phyloP scores from a whole-genome alignment of 257 asterid species.

The Nicotiana knightiana region DNA sequence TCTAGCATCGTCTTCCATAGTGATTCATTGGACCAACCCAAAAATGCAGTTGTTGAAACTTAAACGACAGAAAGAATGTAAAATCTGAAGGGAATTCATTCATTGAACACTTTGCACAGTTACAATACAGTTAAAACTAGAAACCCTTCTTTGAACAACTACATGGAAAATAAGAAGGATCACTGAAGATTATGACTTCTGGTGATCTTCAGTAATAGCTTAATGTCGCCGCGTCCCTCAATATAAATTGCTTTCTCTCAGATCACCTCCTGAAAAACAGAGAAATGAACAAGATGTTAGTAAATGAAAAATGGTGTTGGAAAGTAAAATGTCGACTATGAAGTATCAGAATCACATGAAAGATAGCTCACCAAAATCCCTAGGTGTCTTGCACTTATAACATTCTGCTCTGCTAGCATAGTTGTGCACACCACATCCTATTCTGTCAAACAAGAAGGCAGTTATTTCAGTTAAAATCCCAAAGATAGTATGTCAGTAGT shows the following conservation, averaged over 20 bases:
- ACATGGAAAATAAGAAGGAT: background rate
- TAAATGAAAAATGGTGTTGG: background rate
- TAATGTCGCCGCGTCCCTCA: background rate
- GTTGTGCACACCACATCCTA: slow-evolving; percentile 65
- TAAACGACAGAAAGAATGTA: background rate
- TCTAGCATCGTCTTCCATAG: no score
- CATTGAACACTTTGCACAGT: slow-evolving; percentile 10
- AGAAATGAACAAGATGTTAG: background rate
- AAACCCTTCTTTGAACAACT: slow-evolving; percentile 15
- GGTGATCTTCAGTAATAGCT: background rate
- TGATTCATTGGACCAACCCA: background rate
- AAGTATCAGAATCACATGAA: background rate
- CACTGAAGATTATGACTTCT: background rate
- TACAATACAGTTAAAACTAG: slow-evolving; percentile 9
- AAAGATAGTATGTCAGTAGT: background rate
- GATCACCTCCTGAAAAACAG: slow-evolving; percentile 13
- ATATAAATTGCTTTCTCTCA: background rate
- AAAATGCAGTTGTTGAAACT: background rate
- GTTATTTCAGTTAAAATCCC: background rate
- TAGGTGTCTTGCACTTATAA: slow-evolving; percentile 55
- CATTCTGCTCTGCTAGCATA: slow-evolving; percentile 78
- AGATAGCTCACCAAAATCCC: slow-evolving; percentile 44
- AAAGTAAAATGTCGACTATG: background rate
- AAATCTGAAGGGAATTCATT: slow-evolving; percentile 22
- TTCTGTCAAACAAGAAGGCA: slow-evolving; percentile 20